Conservation (phyloP, 352 stramenopile species). For the Phytophthora constricta region DNA sequence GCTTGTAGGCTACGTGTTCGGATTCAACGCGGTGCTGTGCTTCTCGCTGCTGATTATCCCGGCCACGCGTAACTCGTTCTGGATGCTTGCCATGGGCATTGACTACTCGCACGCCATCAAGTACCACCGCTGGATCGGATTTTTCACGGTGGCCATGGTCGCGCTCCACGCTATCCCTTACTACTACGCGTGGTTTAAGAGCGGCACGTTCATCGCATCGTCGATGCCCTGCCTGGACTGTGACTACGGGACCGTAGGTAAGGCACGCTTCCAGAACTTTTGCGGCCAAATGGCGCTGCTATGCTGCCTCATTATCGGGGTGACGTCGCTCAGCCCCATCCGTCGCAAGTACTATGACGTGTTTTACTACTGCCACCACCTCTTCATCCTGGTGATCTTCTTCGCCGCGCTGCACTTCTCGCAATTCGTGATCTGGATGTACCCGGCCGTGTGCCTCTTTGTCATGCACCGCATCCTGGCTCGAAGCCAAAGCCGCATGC, state of each 20-base stretch:
- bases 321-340: conserved; percentile 76
- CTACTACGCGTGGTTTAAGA: conserved; percentile 72
- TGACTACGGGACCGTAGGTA: conserved; percentile 70
- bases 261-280: conserved; percentile 78
- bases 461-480: conserved; percentile 83
- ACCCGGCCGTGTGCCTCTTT: conserved; percentile 77
- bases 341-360: conserved; percentile 82
- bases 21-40: conserved; percentile 79
- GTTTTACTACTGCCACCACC: conserved; percentile 91
- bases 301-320: conserved; percentile 75
- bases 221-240: conserved; percentile 74
- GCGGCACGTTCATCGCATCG: conserved; percentile 59
- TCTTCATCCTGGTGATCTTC: conserved; percentile 86
- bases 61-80: conserved; percentile 80
- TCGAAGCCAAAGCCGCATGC: conserved; percentile 70
- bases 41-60: conserved; percentile 72
- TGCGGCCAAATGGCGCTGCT: conserved; percentile 72
- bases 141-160: conserved; percentile 72
- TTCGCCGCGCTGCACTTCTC: conserved; percentile 74
- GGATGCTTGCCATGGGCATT: conserved; percentile 85
- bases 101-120: conserved; percentile 90
- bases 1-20: conserved; percentile 65
- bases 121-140: conserved; percentile 89
- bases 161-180: conserved; percentile 72
- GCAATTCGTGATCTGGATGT: conserved; percentile 88